Percentiles rank a stretch among this genome's conserved stretches.
These are phyloP conservation scores for Iris pallida DNA, from an alignment of 116 monocot species.

Conservation along the genomic window DNA sequence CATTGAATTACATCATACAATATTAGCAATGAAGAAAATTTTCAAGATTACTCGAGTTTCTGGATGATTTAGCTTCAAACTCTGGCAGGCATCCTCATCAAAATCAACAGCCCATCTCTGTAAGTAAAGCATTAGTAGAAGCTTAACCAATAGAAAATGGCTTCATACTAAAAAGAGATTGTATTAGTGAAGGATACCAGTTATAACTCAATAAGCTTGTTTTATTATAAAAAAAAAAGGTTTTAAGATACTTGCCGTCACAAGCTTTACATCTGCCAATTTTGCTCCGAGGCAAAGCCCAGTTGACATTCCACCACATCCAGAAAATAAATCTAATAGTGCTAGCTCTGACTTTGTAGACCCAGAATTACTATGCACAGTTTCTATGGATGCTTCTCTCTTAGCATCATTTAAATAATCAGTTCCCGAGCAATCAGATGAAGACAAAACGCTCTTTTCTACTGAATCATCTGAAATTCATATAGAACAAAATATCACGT, in stretches of 20 bases:
- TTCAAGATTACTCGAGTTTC: conserved; percentile 53
- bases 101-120: conserved; percentile 94
- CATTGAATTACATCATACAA: conserved; percentile 8
- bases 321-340: conserved; percentile 84
- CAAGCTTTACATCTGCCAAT: conserved; percentile 55
- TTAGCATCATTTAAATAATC: conserved; percentile 3
- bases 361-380: conserved; percentile 6
- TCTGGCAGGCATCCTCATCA: conserved; percentile 61
- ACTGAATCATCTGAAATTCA: conserved; percentile 34
- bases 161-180: background rate
- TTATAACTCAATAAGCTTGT: no score
- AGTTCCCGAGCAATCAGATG: conserved; percentile 22
- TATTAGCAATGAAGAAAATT: conserved; percentile 1
- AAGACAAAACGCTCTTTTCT: conserved; percentile 19
- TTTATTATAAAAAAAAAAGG: background rate
- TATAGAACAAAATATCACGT: background rate
- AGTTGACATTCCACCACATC: conserved; percentile 98
- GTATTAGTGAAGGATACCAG: background rate
- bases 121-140: conserved; percentile 2
- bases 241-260: conserved; percentile 44
- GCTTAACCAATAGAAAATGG: background rate
- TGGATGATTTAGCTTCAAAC: conserved; percentile 74
- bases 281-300: conserved; percentile 81
- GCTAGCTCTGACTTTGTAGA: conserved; percentile 33
- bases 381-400: conserved; percentile 4